Base-by-base conservation (phyloP, 23 red algal genomes). In the Chondrus crispus region DNA sequence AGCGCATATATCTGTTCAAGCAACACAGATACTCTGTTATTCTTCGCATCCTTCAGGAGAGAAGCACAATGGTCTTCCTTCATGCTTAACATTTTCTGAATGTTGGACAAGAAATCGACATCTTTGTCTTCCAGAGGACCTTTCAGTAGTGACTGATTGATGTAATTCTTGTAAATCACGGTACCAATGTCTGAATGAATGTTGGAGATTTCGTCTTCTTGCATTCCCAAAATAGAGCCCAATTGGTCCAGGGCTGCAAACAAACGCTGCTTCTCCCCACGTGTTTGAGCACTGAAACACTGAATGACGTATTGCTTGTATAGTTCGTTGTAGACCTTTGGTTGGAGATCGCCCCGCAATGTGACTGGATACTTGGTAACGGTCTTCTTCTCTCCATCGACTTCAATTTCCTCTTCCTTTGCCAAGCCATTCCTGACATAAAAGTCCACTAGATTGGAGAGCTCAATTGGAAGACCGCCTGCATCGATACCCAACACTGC, bases 251-350 rank as follows among this genome's bases (percentile, higher is more conserved):
- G 90, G 48, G 79, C 85, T 30, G 84, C 80, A 84, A 96, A 99
- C 63, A 96, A 69, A 40, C 97, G 85, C 76, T 99, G 90, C 94
- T 99, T 95, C 72, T 99, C 94, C 20, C 84, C 72, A 14, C 93
- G 80, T 46, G 88, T 93, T 74, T 99, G 94, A 22, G 93, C 94
- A 16, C 90, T 89, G 82, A 99, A 99, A 36, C 93, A 96, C 93
- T 99, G 97, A 57, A 99, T 95, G 16, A 96, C 89, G 69, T 99
- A 99, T 49, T 99, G 97, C 35, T 91, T 91, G 91, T 99, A 99
- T 32, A 99, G 51, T 57, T 99, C 97, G 46, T 92, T 87, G 16
- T 96, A 72, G n/a, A 96, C 90, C 54, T 88, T 89, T 18, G 86
- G 91, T 29, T 96, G 88, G 46, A 99, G 79, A 57, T 92, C 91